phyloP scores from a whole-genome alignment of 768 basidiomycete genomes.

The Trametes punicea region DNA sequence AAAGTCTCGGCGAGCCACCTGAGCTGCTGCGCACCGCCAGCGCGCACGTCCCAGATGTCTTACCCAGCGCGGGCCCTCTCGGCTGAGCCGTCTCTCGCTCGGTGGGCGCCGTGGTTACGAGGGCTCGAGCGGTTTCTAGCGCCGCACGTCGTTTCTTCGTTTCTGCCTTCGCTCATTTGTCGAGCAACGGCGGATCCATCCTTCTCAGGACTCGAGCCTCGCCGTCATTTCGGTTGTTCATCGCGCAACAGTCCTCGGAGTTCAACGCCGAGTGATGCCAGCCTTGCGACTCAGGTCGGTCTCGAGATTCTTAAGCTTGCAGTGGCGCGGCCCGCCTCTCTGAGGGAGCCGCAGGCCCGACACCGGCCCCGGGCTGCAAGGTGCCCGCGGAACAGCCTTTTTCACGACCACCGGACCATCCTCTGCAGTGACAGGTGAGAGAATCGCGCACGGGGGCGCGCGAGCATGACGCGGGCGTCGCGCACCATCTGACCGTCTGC shows the following conservation, averaged over 20 bases:
- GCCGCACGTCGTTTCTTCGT: background rate
- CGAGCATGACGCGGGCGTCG: background rate
- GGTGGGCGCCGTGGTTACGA: slow-evolving; percentile 18
- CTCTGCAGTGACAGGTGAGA: slow-evolving; percentile 1
- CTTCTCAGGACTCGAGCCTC: background rate
- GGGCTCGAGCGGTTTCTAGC: background rate
- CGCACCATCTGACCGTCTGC: slow-evolving; percentile 14
- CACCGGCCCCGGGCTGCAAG: slow-evolving; percentile 4
- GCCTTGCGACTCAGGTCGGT: background rate
- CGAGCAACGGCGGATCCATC: background rate
- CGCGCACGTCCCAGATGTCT: slow-evolving; percentile 4
- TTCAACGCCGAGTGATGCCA: background rate
- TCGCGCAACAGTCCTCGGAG: slow-evolving; percentile 1
- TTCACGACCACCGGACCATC: slow-evolving; percentile 6
- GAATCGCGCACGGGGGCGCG: slow-evolving; percentile 3
- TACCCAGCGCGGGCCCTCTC: background rate
- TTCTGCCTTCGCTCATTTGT: background rate
- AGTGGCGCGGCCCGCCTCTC: background rate
- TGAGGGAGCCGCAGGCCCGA: background rate
- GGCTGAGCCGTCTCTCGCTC: background rate
- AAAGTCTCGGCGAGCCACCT: slow-evolving; percentile 6
- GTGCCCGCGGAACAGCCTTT: slow-evolving; percentile 17
- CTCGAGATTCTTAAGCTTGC: background rate
- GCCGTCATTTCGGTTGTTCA: slow-evolving; percentile 11
- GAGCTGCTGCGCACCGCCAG: slow-evolving; percentile 7